phyloP scores from a whole-genome alignment of 2,329 filamentous ascomycete genomes.

The Trichoderma atroviride region DNA sequence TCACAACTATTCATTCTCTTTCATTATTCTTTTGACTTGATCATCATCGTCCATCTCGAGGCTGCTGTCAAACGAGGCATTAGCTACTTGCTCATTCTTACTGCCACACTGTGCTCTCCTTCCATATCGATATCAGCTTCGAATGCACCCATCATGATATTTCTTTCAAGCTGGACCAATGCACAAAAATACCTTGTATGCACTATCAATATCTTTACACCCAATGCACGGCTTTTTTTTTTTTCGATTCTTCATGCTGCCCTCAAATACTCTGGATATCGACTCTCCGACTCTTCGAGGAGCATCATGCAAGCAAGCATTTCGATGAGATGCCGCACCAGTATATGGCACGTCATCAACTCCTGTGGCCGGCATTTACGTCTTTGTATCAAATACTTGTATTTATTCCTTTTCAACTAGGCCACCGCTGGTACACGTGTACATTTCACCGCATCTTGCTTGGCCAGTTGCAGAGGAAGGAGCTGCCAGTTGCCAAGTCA shows the following conservation, averaged over 20 bases:
- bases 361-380: background rate
- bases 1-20: too few species aligned
- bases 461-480: background rate
- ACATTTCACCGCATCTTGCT: background rate
- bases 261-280: background rate
- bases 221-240: too few species aligned
- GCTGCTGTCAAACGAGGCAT: background rate
- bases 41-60: background rate
- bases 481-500: background rate
- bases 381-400: background rate
- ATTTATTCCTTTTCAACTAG: background rate
- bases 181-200: background rate
- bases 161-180: background rate
- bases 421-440: background rate
- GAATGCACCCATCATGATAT: background rate
- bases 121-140: background rate
- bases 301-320: background rate
- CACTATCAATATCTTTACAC: background rate
- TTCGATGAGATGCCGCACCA: background rate
- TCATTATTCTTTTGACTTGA: too few species aligned
- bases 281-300: background rate
- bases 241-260: background rate
- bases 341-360: background rate
- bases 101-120: background rate
- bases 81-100: background rate